Conservation (phyloP, 2,329 filamentous ascomycete species). For the Blumeriella jaapii region DNA sequence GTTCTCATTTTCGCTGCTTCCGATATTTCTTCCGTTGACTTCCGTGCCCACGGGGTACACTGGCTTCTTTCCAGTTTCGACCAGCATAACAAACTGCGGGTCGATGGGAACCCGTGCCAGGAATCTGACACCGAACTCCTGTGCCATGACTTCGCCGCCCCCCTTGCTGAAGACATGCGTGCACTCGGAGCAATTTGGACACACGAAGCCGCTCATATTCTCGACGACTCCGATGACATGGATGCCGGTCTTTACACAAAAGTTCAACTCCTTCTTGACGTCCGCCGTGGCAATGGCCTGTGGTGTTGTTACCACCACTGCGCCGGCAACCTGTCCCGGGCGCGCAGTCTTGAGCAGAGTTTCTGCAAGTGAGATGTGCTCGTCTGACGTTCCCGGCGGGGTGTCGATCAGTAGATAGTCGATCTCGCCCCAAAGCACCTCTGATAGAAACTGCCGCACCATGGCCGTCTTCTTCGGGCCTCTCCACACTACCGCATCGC, state of each 20-base stretch:
- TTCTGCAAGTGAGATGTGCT: constrained; percentile 91
- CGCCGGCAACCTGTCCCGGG: constrained; percentile 65
- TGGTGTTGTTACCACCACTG: constrained; percentile 90
- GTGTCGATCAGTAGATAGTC: constrained; percentile 94
- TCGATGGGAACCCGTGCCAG: constrained; percentile 85
- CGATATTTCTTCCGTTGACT: constrained; percentile 44
- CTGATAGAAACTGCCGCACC: constrained; percentile 90
- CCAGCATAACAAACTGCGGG: constrained; percentile 75
- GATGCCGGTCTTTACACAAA: constrained; percentile 72
- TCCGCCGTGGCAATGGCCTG: constrained; percentile 90
- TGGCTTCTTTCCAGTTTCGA: constrained; percentile 61
- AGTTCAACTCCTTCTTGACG: constrained; percentile 77
- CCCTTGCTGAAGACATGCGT: constrained; percentile 90
- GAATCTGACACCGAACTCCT: constrained; percentile 74
- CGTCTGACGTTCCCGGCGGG: constrained; percentile 89
- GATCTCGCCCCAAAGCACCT: constrained; percentile 78
- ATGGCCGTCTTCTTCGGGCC: constrained; percentile 98
- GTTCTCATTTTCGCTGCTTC: constrained; percentile 23
- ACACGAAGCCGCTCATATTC: constrained; percentile 94
- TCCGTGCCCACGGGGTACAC: constrained; percentile 58
- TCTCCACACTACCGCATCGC: constrained; percentile 92
- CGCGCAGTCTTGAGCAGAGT: constrained; percentile 56
- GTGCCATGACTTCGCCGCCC: constrained; percentile 79
- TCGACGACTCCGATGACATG: constrained; percentile 87
- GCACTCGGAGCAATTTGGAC: constrained; percentile 68